These are phyloP conservation scores for Fraxinus greggii DNA, from an alignment of 305 asterid genomes.

Conservation along the genomic window DNA sequence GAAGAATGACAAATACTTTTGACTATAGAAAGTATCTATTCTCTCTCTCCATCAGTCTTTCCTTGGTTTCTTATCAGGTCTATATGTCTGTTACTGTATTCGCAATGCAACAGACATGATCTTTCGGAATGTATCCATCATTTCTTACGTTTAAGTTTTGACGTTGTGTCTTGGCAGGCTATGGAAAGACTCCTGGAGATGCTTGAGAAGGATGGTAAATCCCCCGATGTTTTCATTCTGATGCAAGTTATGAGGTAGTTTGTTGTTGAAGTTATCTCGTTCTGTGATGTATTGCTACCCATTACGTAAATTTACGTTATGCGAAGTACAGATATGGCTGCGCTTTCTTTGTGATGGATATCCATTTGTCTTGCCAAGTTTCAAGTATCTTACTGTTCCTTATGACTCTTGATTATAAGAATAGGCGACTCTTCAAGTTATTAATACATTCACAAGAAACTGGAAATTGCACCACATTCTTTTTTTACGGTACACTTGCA, in stretches of 20 bases:
- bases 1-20: slow-evolving; percentile 6
- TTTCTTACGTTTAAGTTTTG: slow-evolving; percentile 23
- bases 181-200: slow-evolving; percentile 65
- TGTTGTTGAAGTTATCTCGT: slow-evolving; percentile 3
- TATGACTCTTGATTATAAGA: slow-evolving; percentile 7
- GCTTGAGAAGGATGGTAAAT: slow-evolving; percentile 65
- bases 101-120: background rate
- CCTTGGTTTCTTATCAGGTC: background rate
- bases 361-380: background rate
- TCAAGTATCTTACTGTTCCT: background rate
- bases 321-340: background rate
- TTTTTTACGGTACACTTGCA: background rate
- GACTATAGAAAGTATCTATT: background rate
- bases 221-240: slow-evolving; percentile 68
- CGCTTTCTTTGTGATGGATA: slow-evolving; percentile 1
- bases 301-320: background rate
- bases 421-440: background rate
- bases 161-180: slow-evolving; percentile 52
- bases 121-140: background rate
- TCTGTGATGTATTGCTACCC: background rate
- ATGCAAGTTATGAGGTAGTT: slow-evolving; percentile 77
- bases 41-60: background rate
- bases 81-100: background rate
- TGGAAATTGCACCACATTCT: background rate
- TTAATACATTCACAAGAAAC: background rate